Percentiles rank a stretch among this genome's conserved stretches.
These are phyloP conservation scores for Vigna hirtella DNA, from an alignment of 306 rosid genomes.

Conservation along the genomic window DNA sequence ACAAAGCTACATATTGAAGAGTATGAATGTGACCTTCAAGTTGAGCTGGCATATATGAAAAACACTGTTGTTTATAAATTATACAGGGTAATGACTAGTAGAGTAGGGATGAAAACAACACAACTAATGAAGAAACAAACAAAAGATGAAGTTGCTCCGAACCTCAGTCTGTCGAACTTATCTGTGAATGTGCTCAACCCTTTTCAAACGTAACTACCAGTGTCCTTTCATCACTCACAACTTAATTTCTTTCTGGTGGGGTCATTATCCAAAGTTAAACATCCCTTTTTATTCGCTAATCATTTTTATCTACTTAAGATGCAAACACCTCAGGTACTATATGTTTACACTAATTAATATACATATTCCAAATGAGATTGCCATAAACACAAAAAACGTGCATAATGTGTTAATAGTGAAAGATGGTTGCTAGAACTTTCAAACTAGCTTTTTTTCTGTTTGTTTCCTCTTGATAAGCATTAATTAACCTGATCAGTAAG, in stretches of 20 bases:
- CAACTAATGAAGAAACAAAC: not conserved
- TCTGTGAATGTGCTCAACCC: constrained; percentile 30
- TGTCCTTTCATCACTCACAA: not conserved
- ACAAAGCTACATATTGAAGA: too few species aligned
- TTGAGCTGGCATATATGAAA: not conserved
- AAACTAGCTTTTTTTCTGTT: too few species aligned
- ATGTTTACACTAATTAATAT: too few species aligned
- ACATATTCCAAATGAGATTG: not conserved
- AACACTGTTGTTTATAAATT: not conserved
- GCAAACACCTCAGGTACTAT: not conserved
- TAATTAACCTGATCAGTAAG: not conserved
- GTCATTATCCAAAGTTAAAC: not conserved
- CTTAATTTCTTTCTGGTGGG: not conserved
- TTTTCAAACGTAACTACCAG: constrained; percentile 14
- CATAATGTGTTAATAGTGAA: not conserved
- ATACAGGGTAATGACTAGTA: not conserved
- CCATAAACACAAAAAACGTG: not conserved
- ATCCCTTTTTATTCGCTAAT: not conserved
- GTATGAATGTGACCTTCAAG: not conserved
- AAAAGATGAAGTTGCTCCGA: constrained; percentile 64
- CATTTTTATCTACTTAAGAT: not conserved
- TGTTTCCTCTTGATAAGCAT: not conserved
- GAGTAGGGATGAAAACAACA: not conserved
- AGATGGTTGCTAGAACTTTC: not conserved
- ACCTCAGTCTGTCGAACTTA: constrained; percentile 53